Conservation (phyloP, 2,329 filamentous ascomycete genomes). For the Penicillium sp. region DNA sequence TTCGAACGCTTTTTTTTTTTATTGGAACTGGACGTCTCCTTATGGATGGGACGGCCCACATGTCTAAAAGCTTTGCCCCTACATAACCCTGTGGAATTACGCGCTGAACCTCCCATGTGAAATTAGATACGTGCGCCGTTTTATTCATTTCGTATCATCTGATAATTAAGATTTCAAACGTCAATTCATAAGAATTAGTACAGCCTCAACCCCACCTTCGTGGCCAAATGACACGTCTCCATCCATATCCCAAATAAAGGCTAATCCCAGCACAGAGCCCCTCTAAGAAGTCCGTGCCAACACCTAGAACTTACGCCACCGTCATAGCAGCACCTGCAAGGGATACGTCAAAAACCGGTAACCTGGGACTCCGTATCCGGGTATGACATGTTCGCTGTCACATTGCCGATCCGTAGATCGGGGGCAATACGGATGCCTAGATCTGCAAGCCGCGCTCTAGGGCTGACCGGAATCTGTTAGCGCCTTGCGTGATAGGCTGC, state of each 20-base stretch:
- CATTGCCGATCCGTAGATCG: background rate
- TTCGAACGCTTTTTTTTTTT: background rate
- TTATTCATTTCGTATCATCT: background rate
- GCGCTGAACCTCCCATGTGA: background rate
- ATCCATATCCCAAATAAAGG: background rate
- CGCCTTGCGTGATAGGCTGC: background rate
- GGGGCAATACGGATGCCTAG: background rate
- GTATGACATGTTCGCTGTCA: background rate
- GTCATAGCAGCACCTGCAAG: constrained; percentile 1
- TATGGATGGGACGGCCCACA: background rate
- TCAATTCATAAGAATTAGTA: background rate
- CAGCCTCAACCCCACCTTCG: background rate
- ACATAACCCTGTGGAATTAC: background rate
- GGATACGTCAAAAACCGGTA: constrained; percentile 7
- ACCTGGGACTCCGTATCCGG: background rate
- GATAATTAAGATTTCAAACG: background rate
- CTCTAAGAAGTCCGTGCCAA: background rate
- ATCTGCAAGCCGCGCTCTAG: background rate
- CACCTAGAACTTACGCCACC: background rate
- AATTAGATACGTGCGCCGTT: background rate
- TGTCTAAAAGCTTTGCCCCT: background rate
- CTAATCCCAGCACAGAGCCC: constrained; percentile 4
- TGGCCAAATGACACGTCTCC: constrained; percentile 7
- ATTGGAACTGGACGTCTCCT: background rate
- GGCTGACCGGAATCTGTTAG: background rate